phyloP scores from a whole-genome alignment of 768 basidiomycete genomes.

The Leccinum broughii region DNA sequence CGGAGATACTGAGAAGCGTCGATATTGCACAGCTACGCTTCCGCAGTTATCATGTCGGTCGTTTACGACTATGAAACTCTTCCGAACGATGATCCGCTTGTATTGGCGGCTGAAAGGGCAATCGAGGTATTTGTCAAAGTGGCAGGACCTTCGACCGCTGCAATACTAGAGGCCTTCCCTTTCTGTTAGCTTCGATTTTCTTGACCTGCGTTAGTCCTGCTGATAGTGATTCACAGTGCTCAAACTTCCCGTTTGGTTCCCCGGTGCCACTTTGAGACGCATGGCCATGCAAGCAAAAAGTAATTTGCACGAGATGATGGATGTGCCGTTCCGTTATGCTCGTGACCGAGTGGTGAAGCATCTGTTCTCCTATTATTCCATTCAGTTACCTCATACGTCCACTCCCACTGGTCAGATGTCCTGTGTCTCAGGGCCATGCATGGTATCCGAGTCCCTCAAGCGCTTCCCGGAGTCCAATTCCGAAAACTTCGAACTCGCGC shows the following conservation, averaged over 20 bases:
- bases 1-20: conserved; percentile 6
- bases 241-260: conserved; percentile 36
- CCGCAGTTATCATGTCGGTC: conserved; percentile 33
- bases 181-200: conserved; percentile 28
- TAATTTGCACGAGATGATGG: conserved; percentile 30
- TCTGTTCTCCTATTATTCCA: background rate
- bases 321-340: conserved; percentile 32
- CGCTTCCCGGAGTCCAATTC: conserved; percentile 17
- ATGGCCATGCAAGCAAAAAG: conserved; percentile 32
- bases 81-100: conserved; percentile 29
- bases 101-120: conserved; percentile 32
- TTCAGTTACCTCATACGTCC: conserved; percentile 2
- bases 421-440: conserved; percentile 26
- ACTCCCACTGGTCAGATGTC: conserved; percentile 13
- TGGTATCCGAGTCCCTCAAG: conserved; percentile 33
- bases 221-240: conserved; percentile 27
- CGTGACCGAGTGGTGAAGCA: conserved; percentile 24
- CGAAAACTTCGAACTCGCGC: conserved; percentile 27
- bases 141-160: conserved; percentile 27
- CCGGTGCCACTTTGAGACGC: conserved; percentile 35
- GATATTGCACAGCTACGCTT: conserved; percentile 29
- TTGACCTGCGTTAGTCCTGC: background rate
- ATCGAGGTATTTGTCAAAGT: conserved; percentile 28
- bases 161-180: conserved; percentile 32
- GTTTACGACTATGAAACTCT: conserved; percentile 36